These are phyloP conservation scores for Quercus lobata DNA, from an alignment of 331 rosid genomes.

Conservation along the genomic window DNA sequence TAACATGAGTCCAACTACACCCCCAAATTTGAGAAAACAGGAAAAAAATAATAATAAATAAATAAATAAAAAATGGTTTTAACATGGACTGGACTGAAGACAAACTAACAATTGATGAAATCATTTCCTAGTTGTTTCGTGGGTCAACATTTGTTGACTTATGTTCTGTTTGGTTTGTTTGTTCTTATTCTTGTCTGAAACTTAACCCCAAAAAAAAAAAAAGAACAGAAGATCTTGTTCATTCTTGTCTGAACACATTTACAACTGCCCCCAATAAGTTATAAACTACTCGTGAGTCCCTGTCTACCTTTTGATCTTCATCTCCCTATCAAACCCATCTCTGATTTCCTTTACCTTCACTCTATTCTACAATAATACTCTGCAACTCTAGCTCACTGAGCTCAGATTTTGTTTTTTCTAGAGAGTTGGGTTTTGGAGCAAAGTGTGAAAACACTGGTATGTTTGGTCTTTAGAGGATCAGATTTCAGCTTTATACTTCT, in stretches of 20 bases:
- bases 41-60: too few relatives aligned
- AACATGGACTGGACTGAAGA: too few relatives aligned
- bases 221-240: too few relatives aligned
- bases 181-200: neutral
- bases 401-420: neutral
- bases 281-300: too few relatives aligned
- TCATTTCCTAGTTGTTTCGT: too few relatives aligned
- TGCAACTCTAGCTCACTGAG: neutral
- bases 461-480: constrained; percentile 44
- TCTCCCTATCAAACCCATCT: neutral
- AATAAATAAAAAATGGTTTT: too few relatives aligned
- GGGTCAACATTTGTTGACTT: constrained; percentile 8
- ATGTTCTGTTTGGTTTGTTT: neutral
- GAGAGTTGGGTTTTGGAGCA: neutral
- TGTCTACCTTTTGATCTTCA: neutral
- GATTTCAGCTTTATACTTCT: constrained; percentile 21
- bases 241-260: too few relatives aligned
- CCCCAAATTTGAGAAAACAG: too few relatives aligned
- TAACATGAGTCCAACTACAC: too few relatives aligned
- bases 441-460: neutral
- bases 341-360: neutral
- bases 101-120: too few relatives aligned
- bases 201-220: too few relatives aligned
- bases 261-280: too few relatives aligned
- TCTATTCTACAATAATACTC: neutral